Base-by-base conservation (phyloP, 1,139 yeast species). In the Lodderomyces jiufengensis region DNA sequence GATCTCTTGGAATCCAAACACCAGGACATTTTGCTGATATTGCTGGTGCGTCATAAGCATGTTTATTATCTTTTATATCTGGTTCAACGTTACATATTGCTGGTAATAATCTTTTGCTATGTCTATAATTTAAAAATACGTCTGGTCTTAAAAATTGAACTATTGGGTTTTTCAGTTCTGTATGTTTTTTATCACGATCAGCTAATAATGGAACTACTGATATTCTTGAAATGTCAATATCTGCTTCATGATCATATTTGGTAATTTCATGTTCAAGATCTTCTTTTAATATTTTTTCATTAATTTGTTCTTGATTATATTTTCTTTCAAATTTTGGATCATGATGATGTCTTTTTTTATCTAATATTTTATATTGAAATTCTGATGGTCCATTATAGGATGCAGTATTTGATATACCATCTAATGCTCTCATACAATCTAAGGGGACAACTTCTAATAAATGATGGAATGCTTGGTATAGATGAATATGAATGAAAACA, bases 1-100 rank as follows among this genome's bases (percentile, higher is more conserved):
- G 79, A 59, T 92, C 98, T 41, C 70, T 69, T 6, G 97, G 95
- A 47, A 92, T 76, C 98, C 98, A 92, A 14, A 92, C 65, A 18
- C 71, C 67, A 4, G 95, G 95, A 48, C 80, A 73, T 27, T 66
- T 61, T 0, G 80, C 81, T 14, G 75, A 63, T 8, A 81, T 77
- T 3, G 85, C 82, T 2, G 97, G 97, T 48, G 76, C 73, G 48
- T 77, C 75, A 60, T 80, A 92, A 4, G 73, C 70, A 36, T 67
- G 66, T 39, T 57, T 64, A 40, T 63, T 49, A 29, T 66, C 72
- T 1, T 22, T 47, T 3, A 36, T 49, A 5, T 50, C 52, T 0
- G 70, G 59, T 32, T 60, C 66, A 15, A 57, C 38, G 33, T 61
- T 54, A 47, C 55, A 69, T 1, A 55, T 61, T 14, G 73, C 74